Conservation (phyloP, 2,329 filamentous ascomycete genomes). For the Atkinsonella hypoxylon region DNA sequence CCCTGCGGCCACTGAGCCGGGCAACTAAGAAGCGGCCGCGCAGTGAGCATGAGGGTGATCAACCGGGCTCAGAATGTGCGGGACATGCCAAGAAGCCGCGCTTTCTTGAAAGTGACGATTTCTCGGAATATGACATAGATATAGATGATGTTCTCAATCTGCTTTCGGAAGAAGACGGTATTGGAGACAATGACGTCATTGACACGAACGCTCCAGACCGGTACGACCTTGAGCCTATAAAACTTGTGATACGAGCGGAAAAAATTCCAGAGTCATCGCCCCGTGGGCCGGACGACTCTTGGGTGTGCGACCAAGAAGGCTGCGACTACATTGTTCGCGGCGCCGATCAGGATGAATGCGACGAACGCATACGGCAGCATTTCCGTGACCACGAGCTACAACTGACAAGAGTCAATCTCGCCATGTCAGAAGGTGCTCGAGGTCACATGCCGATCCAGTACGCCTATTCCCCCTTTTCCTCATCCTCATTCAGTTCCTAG, state of each 20-base stretch:
- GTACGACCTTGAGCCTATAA: constrained; percentile 19
- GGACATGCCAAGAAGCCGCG: constrained; percentile 21
- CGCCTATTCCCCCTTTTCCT: constrained; percentile 25
- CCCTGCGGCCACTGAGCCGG: constrained; percentile 12
- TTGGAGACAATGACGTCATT: constrained; percentile 2
- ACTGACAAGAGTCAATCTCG: constrained; percentile 36
- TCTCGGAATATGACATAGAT: constrained; percentile 14
- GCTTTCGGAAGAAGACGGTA: constrained; percentile 7
- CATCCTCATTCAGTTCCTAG: constrained; percentile 18
- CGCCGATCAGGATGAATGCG: constrained; percentile 42
- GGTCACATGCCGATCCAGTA: constrained; percentile 47
- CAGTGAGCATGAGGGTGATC: constrained; percentile 25
- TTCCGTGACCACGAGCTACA: constrained; percentile 47
- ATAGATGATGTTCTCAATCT: constrained; percentile 19
- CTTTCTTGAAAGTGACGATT: constrained; percentile 15
- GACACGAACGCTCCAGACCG: constrained; percentile 4
- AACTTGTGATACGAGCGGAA: constrained; percentile 37
- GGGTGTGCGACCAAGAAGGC: constrained; percentile 52
- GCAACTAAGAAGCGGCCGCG: constrained; percentile 33
- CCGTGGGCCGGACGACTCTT: constrained; percentile 48
- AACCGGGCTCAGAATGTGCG: constrained; percentile 22
- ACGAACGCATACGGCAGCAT: constrained; percentile 47
- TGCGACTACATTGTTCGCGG: constrained; percentile 53
- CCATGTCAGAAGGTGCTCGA: constrained; percentile 42
- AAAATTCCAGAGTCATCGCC: constrained; percentile 35